Evolutionary conservation across 1,139 yeast species (phyloP).

Genomic region (Taphrina wiesneri): DNA sequence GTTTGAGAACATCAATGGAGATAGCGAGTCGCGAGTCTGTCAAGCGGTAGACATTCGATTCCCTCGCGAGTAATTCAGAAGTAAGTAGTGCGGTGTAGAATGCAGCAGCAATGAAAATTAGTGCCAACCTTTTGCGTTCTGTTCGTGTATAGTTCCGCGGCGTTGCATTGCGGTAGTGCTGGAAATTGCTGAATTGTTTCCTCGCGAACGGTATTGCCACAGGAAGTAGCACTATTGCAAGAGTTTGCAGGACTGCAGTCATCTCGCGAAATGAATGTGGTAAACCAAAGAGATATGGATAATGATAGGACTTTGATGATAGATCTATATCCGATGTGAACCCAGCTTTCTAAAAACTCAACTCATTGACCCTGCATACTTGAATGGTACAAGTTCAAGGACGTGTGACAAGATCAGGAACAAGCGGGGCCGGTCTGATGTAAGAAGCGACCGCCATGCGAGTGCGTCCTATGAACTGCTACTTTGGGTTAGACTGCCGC

Average conservation of each 20-base stretch:
- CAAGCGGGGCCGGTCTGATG: background rate
- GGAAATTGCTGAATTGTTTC: background rate
- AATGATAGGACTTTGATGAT: no score
- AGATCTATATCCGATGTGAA: no score
- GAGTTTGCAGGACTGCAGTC: conserved; percentile 12
- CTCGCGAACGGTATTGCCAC: conserved; percentile 10
- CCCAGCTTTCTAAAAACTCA: no score
- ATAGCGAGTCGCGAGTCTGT: conserved; percentile 24
- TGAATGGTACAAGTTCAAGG: no score
- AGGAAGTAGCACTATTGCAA: conserved; percentile 19
- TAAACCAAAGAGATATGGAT: background rate
- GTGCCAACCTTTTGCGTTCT: background rate
- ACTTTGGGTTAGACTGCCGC: no score
- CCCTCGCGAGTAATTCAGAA: background rate
- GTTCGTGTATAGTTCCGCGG: background rate
- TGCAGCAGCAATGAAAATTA: background rate
- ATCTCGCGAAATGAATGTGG: background rate
- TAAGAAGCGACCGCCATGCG: no score
- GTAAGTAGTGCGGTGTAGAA: background rate
- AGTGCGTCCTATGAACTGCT: no score
- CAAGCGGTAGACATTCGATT: conserved; percentile 1
- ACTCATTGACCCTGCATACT: no score
- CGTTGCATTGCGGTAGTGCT: conserved; percentile 2
- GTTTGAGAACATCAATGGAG: conserved; percentile 4
- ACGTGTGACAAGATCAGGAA: background rate